Evolutionary conservation across 176 grass and related monocot genomes (phyloP), one percentile per base, ranked within the genome.

Genomic region (Juncus effusus): DNA sequence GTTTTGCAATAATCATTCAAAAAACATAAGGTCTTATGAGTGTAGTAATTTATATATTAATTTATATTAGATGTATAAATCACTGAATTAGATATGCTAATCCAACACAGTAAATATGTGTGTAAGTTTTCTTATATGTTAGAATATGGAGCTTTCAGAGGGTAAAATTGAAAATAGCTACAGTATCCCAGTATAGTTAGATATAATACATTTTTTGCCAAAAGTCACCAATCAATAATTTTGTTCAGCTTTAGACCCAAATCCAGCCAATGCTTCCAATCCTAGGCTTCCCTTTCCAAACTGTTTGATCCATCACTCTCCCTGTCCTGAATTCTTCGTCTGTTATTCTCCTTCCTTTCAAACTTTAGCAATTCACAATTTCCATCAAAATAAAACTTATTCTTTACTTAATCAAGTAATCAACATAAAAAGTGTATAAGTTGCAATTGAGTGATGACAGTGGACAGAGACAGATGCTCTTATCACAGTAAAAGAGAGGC

Each of bases 161-260:
- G 19, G 19, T 28, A 28, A 28, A 28, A 28, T 28, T 28, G 19
- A 28, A 28, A 28, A 28, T 28, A 28, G 19, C 19, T 28, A 28
- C 19, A 28, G 19, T 28, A 28, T 28, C 19, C 19, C 19, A 28
- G 19, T 28, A 28, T 28, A 28, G 19, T 28, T 28, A 28, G 1
- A 28, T 28, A 28, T 28, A 28, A 28, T 28, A 28, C 19, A 28
- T 1, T 28, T 47, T 47, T 47, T 47, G 44, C 0, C 44, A 47
- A 47, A 2, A 1, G 1, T 47, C 4, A 47, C 44, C 44, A 47
- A 47, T 47, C 44, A 47, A 47, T 47, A 47, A 9, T 47, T 69
- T 69, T 69, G 16, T 61, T 6, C 58, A 61, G 15, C 58, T 61
- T 57, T 61, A 61, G 5, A 35, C 16, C 58, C 16, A 61, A 61